These are phyloP conservation scores for Pythium plurisporium DNA, from an alignment of 352 stramenopile species.

Conservation along the genomic window DNA sequence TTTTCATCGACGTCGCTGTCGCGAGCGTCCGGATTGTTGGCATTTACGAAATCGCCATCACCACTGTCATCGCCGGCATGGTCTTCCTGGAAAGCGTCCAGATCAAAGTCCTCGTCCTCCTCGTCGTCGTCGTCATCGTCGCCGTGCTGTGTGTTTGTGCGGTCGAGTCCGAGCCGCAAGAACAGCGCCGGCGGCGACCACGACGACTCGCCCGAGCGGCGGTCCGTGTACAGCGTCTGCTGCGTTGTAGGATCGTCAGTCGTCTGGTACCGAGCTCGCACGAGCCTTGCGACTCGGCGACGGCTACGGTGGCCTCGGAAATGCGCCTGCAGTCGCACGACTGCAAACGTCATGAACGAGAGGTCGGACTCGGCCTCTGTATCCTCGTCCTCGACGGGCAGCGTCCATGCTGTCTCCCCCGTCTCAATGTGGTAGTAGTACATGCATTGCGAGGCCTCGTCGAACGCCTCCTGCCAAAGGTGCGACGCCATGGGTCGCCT, in stretches of 20 bases:
- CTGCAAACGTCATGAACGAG: conserved; percentile 41
- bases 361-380: conserved; percentile 27
- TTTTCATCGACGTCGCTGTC: conserved; percentile 19
- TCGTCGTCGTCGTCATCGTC: conserved; percentile 23
- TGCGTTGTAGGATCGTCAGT: conserved; percentile 31
- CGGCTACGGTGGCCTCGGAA: conserved; percentile 38
- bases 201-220: conserved; percentile 29
- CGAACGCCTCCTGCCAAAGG: conserved; percentile 60
- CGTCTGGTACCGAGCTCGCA: conserved; percentile 35
- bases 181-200: conserved; percentile 41
- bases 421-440: conserved; percentile 74
- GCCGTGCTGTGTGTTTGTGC: no score
- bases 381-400: conserved; percentile 15
- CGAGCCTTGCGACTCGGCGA: conserved; percentile 23
- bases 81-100: conserved; percentile 31
- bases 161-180: conserved; percentile 23
- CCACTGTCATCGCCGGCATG: conserved; percentile 19
- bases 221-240: conserved; percentile 46
- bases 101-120: conserved; percentile 29
- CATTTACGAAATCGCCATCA: conserved; percentile 17
- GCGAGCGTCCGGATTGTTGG: conserved; percentile 1
- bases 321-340: conserved; percentile 42
- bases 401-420: conserved; percentile 65
- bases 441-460: conserved; percentile 54
- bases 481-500: conserved; percentile 3